Conservation (phyloP, 352 stramenopile species). For the Globisporangium iwayamae region DNA sequence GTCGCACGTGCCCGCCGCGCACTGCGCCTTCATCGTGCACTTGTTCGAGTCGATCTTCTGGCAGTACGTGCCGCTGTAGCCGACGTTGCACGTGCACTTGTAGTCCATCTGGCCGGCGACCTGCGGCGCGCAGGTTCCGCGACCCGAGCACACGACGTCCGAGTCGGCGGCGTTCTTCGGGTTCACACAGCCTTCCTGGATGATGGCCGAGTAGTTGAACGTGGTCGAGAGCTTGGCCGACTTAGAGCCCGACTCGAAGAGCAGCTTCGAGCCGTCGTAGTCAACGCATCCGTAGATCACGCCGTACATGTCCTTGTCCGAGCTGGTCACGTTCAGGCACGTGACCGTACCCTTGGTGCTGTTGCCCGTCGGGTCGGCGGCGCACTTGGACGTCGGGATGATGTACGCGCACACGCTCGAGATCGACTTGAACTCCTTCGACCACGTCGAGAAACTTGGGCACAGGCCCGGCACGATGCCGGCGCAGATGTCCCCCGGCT, state of each 20-base stretch:
- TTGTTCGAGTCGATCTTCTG: constrained; percentile 72
- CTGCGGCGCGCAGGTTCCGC: constrained; percentile 56
- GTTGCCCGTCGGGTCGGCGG: constrained; percentile 27
- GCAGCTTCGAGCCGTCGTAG: constrained; percentile 55
- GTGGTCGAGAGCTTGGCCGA: constrained; percentile 42
- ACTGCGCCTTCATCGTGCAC: constrained; percentile 62
- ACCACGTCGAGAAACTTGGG: constrained; percentile 75
- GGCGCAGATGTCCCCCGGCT: constrained; percentile 53
- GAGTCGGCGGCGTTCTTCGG: constrained; percentile 38
- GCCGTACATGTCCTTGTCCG: constrained; percentile 26
- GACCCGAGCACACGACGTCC: constrained; percentile 72
- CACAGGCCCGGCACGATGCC: constrained; percentile 52
- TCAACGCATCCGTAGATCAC: constrained; percentile 83
- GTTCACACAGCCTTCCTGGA: constrained; percentile 61
- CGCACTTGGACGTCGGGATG: constrained; percentile 50
- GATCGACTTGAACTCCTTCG: constrained; percentile 58
- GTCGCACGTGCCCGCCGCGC: constrained; percentile 63
- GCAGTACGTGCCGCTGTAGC: constrained; percentile 77
- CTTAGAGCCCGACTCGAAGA: constrained; percentile 50
- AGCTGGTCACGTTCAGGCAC: constrained; percentile 25
- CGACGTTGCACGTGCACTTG: constrained; percentile 65
- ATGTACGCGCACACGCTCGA: constrained; percentile 69
- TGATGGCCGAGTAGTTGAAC: constrained; percentile 62
- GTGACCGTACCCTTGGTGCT: constrained; percentile 36
- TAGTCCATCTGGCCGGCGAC: constrained; percentile 47